phyloP scores from a whole-genome alignment of 2,329 filamentous ascomycete genomes.

The Hortaea werneckii region DNA sequence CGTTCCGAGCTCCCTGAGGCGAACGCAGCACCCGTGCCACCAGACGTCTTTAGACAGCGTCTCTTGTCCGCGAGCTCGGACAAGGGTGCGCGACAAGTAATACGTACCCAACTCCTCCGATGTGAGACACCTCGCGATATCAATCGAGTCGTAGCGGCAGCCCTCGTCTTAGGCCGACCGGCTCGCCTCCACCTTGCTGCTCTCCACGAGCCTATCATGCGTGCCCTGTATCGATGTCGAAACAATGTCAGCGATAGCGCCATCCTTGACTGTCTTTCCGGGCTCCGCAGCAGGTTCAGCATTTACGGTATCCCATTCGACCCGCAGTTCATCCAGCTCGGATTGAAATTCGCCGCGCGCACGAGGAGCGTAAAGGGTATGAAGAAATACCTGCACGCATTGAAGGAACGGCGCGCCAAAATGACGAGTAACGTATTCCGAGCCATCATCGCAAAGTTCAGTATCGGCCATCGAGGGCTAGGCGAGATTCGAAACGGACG shows the following conservation, averaged over 20 bases:
- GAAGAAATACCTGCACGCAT: conserved; percentile 21
- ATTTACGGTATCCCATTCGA: conserved; percentile 14
- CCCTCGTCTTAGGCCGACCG: conserved; percentile 13
- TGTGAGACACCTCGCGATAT: conserved; percentile 21
- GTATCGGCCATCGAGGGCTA: conserved; percentile 25
- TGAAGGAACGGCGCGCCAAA: conserved; percentile 8
- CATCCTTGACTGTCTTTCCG: conserved; percentile 18
- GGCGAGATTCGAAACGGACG: conserved; percentile 30
- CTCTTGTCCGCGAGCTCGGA: conserved; percentile 10
- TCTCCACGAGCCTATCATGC: conserved; percentile 19
- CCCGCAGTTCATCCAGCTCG: conserved; percentile 16
- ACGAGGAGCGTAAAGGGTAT: conserved; percentile 19
- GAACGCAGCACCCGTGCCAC: conserved; percentile 13
- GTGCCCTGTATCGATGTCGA: conserved; percentile 25
- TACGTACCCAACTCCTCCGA: conserved; percentile 21
- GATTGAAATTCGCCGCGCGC: conserved; percentile 26
- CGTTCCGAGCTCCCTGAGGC: conserved; percentile 7
- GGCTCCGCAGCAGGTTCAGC: conserved; percentile 19
- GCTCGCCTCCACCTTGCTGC: conserved; percentile 12
- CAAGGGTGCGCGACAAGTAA: conserved; percentile 13
- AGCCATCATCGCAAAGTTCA: conserved; percentile 27
- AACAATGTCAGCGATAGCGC: conserved; percentile 18
- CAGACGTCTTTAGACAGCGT: conserved; percentile 14
- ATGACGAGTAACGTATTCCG: conserved; percentile 23
- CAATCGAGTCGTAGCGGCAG: conserved; percentile 21